A percentile compares a stretch with the other conserved stretches of the same genome.
phyloP scores from a whole-genome alignment of 441 rosid species.

The Populus hybrid region DNA sequence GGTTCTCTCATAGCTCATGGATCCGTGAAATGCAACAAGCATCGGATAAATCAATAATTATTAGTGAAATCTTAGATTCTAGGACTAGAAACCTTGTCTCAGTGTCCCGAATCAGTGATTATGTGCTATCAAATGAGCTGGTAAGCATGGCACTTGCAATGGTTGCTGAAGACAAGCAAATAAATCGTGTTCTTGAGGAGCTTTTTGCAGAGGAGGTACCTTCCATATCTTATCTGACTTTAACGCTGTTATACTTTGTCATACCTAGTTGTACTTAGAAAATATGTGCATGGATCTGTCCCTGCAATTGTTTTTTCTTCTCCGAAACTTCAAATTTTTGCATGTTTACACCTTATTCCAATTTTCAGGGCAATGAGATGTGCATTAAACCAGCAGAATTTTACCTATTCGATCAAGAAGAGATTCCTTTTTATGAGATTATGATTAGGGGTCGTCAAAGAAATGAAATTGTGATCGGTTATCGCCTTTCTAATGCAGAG shows the following conservation, averaged over 20 bases:
- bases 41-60: conserved; percentile 76
- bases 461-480: conserved; percentile 69
- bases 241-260: not conserved
- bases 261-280: not conserved
- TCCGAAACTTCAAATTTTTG: not conserved
- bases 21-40: conserved; percentile 95
- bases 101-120: too few species aligned
- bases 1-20: conserved; percentile 85
- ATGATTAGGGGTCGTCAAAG: conserved; percentile 77
- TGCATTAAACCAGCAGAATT: conserved; percentile 88
- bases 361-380: conserved; percentile 74
- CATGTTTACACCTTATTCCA: not conserved
- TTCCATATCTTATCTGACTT: not conserved
- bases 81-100: conserved; percentile 43
- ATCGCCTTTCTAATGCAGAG: conserved; percentile 59
- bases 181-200: conserved; percentile 86
- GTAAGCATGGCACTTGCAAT: conserved; percentile 94
- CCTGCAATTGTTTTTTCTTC: not conserved
- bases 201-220: conserved; percentile 77
- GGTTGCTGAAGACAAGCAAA: conserved; percentile 95
- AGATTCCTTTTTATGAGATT: conserved; percentile 65
- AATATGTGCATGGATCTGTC: not conserved
- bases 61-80: conserved; percentile 90
- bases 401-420: conserved; percentile 80
- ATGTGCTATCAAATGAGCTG: conserved; percentile 42